These are phyloP conservation scores for Globisporangium rhizosaccharum DNA, from an alignment of 352 stramenopile genomes.

Conservation along the genomic window DNA sequence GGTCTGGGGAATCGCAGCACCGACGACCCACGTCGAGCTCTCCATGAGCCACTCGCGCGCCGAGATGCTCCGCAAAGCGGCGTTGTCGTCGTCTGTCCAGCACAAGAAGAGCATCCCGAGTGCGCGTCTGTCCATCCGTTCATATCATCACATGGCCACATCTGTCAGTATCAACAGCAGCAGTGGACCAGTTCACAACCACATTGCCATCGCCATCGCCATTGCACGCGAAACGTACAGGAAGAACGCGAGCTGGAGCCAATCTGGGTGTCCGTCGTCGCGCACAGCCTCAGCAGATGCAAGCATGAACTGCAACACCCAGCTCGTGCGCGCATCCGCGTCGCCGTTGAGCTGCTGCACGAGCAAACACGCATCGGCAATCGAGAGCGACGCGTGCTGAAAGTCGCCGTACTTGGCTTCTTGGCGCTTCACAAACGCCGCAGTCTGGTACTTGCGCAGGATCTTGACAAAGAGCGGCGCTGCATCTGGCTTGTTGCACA, in stretches of 20 bases:
- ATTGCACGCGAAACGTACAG: slow-evolving; percentile 24
- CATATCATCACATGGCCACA: background rate
- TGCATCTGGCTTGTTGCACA: slow-evolving; percentile 58
- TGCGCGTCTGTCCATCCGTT: slow-evolving; percentile 25
- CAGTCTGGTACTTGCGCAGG: slow-evolving; percentile 72
- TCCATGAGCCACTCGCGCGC: slow-evolving; percentile 62
- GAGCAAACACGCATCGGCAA: slow-evolving; percentile 52
- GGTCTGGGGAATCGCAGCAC: slow-evolving; percentile 41
- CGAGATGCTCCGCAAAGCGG: slow-evolving; percentile 60
- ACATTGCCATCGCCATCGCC: too few species aligned
- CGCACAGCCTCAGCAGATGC: slow-evolving; percentile 50
- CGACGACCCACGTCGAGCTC: slow-evolving; percentile 65
- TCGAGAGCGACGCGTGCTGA: slow-evolving; percentile 44
- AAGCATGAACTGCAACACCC: slow-evolving; percentile 73
- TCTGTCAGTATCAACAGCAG: background rate
- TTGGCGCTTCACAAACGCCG: slow-evolving; percentile 43
- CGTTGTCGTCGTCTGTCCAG: slow-evolving; percentile 69
- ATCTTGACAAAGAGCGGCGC: slow-evolving; percentile 59
- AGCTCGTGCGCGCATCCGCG: slow-evolving; percentile 31
- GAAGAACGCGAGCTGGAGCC: slow-evolving; percentile 74
- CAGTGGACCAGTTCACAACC: background rate
- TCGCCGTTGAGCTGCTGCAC: slow-evolving; percentile 66
- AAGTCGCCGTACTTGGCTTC: slow-evolving; percentile 38
- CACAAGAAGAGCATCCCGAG: slow-evolving; percentile 72
- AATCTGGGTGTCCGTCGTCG: slow-evolving; percentile 70